These are phyloP conservation scores for Fomitopsis serialis DNA, from an alignment of 768 basidiomycete genomes.

Conservation along the genomic window DNA sequence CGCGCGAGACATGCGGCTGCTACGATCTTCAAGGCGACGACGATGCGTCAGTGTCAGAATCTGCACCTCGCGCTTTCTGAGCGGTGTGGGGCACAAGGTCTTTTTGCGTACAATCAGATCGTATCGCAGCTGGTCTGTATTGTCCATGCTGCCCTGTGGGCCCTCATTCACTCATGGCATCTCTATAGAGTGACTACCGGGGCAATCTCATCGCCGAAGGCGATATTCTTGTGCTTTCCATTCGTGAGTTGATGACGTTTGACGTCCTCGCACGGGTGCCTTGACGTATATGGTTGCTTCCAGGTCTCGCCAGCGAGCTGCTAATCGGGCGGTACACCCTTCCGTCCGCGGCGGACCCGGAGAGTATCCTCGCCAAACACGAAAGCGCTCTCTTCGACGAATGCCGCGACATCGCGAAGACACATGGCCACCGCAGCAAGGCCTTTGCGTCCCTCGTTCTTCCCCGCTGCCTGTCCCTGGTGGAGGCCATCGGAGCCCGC, in stretches of 20 bases:
- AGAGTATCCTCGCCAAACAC: slow-evolving; percentile 47
- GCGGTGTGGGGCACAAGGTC: slow-evolving; percentile 61
- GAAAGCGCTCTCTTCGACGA: slow-evolving; percentile 28
- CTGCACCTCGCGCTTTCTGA: slow-evolving; percentile 50
- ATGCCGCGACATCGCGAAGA: not conserved
- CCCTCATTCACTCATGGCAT: no score
- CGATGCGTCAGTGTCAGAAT: slow-evolving; percentile 49
- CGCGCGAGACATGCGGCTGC: slow-evolving; percentile 51
- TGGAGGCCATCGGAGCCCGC: slow-evolving; percentile 62
- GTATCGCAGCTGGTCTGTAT: slow-evolving; percentile 43
- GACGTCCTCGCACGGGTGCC: no score
- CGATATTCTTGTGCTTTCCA: slow-evolving; percentile 40
- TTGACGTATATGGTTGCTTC: not conserved
- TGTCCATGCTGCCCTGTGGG: not conserved
- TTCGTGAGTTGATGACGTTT: slow-evolving; percentile 51
- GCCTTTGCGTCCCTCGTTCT: slow-evolving; percentile 46
- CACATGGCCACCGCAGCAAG: slow-evolving; percentile 35
- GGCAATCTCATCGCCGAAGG: slow-evolving; percentile 40
- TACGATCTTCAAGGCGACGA: slow-evolving; percentile 49
- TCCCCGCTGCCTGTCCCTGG: slow-evolving; percentile 45
- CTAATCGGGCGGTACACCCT: slow-evolving; percentile 47
- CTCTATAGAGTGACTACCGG: no score
- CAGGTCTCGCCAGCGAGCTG: slow-evolving; percentile 55
- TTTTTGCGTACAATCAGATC: slow-evolving; percentile 60
- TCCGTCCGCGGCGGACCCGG: slow-evolving; percentile 34